phyloP scores from a whole-genome alignment of 176 grass and related monocot genomes.

The Puya raimondii region DNA sequence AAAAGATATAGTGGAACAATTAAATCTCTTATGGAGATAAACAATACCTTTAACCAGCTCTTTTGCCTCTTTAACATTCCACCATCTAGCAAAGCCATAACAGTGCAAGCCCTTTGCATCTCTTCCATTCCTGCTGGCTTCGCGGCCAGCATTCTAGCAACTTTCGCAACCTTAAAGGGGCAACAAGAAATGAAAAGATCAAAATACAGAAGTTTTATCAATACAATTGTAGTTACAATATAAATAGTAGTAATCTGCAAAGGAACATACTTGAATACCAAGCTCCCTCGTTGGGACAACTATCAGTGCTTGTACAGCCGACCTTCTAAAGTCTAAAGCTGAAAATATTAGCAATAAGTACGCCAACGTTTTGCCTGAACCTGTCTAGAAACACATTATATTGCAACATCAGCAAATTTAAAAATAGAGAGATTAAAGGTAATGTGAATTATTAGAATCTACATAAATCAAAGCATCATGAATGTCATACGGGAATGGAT shows the following conservation, averaged over 20 bases:
- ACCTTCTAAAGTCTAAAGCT: slow-evolving; percentile 53
- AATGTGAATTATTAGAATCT: neutral
- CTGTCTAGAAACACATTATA: slow-evolving; percentile 47
- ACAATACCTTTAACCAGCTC: slow-evolving; percentile 83
- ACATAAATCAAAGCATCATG: too few relatives aligned
- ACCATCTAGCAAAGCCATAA: slow-evolving; percentile 94
- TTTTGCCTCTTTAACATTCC: slow-evolving; percentile 86
- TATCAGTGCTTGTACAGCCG: slow-evolving; percentile 75
- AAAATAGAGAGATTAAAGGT: neutral
- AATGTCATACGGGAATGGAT: too few relatives aligned
- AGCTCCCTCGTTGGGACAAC: slow-evolving; percentile 88
- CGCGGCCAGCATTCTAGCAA: slow-evolving; percentile 56
- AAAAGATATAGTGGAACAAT: neutral
- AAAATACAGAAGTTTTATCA: neutral
- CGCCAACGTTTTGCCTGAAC: slow-evolving; percentile 93
- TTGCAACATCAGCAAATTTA: slow-evolving; percentile 1
- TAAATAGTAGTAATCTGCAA: neutral
- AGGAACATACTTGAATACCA: slow-evolving; percentile 62
- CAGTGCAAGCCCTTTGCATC: slow-evolving; percentile 40
- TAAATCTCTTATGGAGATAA: neutral
- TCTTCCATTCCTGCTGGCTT: slow-evolving; percentile 27
- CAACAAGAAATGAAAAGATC: neutral
- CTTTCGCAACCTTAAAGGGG: slow-evolving; percentile 67
- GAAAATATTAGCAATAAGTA: slow-evolving; percentile 74
- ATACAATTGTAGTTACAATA: neutral